Base-by-base conservation (phyloP, 1,139 yeast species). In the Eremothecium cymbalariae region DNA sequence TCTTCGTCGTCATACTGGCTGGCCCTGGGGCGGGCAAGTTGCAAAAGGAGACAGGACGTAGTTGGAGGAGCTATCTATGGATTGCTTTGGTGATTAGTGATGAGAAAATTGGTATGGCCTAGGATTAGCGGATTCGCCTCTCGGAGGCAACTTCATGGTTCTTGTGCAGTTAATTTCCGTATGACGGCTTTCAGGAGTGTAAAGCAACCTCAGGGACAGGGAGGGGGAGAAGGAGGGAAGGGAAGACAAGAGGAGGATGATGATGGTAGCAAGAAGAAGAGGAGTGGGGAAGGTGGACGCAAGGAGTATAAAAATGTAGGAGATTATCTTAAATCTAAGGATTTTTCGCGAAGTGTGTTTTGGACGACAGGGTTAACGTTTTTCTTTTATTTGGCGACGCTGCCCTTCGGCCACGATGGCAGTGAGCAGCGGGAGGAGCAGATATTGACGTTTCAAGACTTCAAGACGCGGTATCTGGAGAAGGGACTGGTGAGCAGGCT, bases 381-480 rank as follows among this genome's bases (percentile, higher is more conserved):
- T 6, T 43, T 64, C 9, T 51, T 60, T 38, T 56, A 62, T 23
- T 39, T 64, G 16, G 41, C 59, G 34, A 51, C 55, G 13, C 47
- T 62, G 16, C 32, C 41, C 2, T n/a, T n/a, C n/a, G n/a, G n/a
- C n/a, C n/a, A n/a, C n/a, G n/a, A n/a, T n/a, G 19, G 36, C 26
- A 35, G 45, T 16, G 59, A 53, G 28, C 50, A 59, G 17, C 68
- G 60, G 18, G 44, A 47, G 4, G 44, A 50, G 4, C 55, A 61
- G 22, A 71, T 72, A 44, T 66, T 90, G 44, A 81, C 96, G 2
- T 85, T 84, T 71, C 96, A 88, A 60, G 95, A 85, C 56, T 90
- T 90, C 67, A 82, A 83, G 53, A 71, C 78, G 15, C 77, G 80
- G 41, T 85, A 81, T 53, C 67, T 90, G 29, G 93, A 83, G 46